Conservation (phyloP, 129 eudicot genomes). For the Escallonia herrerae region DNA sequence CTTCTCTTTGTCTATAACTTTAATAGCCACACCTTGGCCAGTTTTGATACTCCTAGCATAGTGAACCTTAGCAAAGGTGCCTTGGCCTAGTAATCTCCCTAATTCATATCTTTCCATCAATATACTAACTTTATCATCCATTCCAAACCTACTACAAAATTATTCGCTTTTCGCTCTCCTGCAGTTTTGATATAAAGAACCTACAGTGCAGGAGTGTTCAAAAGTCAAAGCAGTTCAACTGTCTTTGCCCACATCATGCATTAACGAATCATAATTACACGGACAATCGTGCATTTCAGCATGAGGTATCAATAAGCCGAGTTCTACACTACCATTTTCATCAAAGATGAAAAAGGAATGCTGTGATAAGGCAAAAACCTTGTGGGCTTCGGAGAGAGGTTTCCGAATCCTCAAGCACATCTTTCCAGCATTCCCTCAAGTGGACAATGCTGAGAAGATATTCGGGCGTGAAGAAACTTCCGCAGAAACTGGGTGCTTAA, state of each 20-base stretch:
- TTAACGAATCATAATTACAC: constrained; percentile 6
- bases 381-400: constrained; percentile 29
- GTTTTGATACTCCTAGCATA: constrained; percentile 40
- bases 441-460: constrained; percentile 15
- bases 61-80: constrained; percentile 80
- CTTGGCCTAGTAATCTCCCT: constrained; percentile 81
- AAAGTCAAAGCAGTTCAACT: constrained; percentile 27
- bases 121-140: constrained; percentile 40
- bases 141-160: constrained; percentile 13
- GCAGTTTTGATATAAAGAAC: constrained; percentile 3
- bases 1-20: constrained; percentile 78
- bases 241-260: constrained; percentile 38
- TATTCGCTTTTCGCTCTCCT: constrained; percentile 9
- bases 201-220: constrained; percentile 2
- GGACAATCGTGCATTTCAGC: constrained; percentile 17
- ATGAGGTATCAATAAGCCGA: constrained; percentile 11
- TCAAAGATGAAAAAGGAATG: constrained; percentile 35
- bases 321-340: constrained; percentile 29
- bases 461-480: constrained; percentile 6
- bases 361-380: constrained; percentile 9
- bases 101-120: constrained; percentile 70
- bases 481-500: constrained; percentile 4
- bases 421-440: constrained; percentile 63
- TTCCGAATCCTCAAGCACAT: constrained; percentile 35
- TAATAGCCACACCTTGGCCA: constrained; percentile 68